Percentiles rank a stretch among this genome's conserved stretches.
phyloP scores from a whole-genome alignment of 2,329 filamentous ascomycete species.

The Claviceps humidiphila region DNA sequence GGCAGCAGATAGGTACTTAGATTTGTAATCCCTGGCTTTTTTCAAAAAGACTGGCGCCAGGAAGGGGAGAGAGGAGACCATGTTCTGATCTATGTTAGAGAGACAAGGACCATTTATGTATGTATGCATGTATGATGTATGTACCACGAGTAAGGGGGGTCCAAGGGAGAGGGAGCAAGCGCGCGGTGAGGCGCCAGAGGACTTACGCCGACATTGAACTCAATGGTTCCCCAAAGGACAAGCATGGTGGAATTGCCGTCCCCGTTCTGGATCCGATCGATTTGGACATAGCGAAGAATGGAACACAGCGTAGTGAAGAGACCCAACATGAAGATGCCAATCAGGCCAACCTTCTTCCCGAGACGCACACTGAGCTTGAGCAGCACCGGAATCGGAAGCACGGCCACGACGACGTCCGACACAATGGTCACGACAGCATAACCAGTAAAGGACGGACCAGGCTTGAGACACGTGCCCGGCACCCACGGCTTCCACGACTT shows the following conservation, averaged over 20 bases:
- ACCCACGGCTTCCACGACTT: constrained; percentile 32
- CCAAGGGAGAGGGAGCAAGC: neutral
- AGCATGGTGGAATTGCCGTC: constrained; percentile 44
- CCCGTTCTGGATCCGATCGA: constrained; percentile 33
- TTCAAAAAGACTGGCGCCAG: constrained; percentile 29
- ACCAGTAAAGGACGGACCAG: constrained; percentile 35
- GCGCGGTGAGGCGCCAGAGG: neutral
- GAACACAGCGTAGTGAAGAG: constrained; percentile 43
- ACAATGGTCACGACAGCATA: constrained; percentile 39
- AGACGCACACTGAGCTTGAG: constrained; percentile 33
- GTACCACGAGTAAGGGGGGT: too few species aligned
- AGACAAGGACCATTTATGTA: neutral
- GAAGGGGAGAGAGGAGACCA: constrained; percentile 33
- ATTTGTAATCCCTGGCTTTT: constrained; percentile 28
- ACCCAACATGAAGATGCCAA: constrained; percentile 37
- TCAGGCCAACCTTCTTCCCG: constrained; percentile 35
- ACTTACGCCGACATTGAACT: constrained; percentile 43
- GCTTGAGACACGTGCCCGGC: constrained; percentile 29
- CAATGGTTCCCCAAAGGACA: constrained; percentile 42
- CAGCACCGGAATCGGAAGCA: constrained; percentile 37
- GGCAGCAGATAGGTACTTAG: constrained; percentile 17
- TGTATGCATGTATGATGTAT: too few species aligned
- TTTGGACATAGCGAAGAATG: constrained; percentile 37
- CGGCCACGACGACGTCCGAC: constrained; percentile 34
- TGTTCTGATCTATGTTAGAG: constrained; percentile 21